Base-by-base conservation (phyloP, 176 grass and related monocot genomes). In the Raddia distichophylla region DNA sequence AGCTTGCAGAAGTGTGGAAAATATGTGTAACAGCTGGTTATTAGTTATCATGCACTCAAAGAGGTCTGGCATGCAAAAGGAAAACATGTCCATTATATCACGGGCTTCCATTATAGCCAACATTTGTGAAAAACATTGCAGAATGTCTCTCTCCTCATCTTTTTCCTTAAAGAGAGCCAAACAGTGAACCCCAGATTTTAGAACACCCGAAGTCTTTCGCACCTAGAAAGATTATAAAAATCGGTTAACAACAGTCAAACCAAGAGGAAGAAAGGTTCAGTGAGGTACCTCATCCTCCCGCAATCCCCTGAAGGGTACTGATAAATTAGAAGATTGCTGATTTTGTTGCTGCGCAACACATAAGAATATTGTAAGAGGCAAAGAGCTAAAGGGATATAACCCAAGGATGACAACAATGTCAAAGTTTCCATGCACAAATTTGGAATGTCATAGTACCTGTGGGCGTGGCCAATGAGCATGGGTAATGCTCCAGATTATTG, bases 401-500 rank as follows among this genome's bases (percentile, higher is more conserved):
- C 22, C 42, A 71, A 75, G 54, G 32, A 58, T 17, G 85, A 44
- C 63, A 52, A 83, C 67, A 74, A 75, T 22, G 44, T 1, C 35
- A 27, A 85, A 67, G 42, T 72, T 63, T 4, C 33, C 47, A 83
- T 69, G 58, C 42, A 78, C 12, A 13, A 44, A 55, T 70, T 88
- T 22, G n/a, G 49, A 14, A 53, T 69, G 70, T 60, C 37, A 71
- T 74, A 17, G 35, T 81, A 99, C 96, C 96, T 99, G 93, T 37
- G 87, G 80, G 10, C 96, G 96, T 83, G 91, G 85, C 89, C 88
- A 89, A 75, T 99, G 93, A 84, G 89, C 89, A 91, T 99, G 88
- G 48, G 91, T 99, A 76, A 99, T 99, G 83, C 96, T 99, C 96
- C 96, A 99, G 70, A 99, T 94, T 84, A 99, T 95, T 65, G 96